A percentile compares a stretch with the other conserved stretches of the same genome.
phyloP scores from a whole-genome alignment of 2,329 filamentous ascomycete genomes.

The Triangularia setosa region DNA sequence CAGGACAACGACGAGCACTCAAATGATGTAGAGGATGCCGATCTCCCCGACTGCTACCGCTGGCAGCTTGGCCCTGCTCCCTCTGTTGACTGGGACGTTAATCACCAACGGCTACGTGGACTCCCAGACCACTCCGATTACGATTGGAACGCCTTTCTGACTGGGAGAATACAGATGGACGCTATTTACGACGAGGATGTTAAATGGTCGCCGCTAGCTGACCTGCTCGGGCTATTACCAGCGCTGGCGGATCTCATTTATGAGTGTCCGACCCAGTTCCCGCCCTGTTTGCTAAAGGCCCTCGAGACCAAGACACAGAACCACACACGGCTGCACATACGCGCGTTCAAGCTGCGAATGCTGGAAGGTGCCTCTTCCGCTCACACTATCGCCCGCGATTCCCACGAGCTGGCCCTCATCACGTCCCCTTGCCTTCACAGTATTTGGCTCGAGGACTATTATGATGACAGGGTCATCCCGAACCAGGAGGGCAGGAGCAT shows the following conservation, averaged over 20 bases:
- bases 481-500: not conserved
- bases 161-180: not conserved
- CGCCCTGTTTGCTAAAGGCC: not conserved
- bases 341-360: not conserved
- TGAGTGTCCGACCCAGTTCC: conserved; percentile 3
- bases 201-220: conserved; percentile 1
- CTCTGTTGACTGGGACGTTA: not conserved
- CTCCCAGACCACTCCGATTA: not conserved
- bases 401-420: not conserved
- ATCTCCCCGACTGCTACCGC: not conserved
- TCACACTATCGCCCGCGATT: not conserved
- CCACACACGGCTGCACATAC: conserved; percentile 2
- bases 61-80: not conserved
- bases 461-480: not conserved
- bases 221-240: not conserved
- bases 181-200: not conserved
- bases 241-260: conserved; percentile 1
- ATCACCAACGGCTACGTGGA: not conserved
- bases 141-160: not conserved
- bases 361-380: not conserved
- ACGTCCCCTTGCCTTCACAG: not conserved
- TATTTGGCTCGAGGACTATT: no score
- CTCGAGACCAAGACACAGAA: not conserved
- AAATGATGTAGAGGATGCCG: not conserved
- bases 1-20: not conserved